Percentiles rank a stretch among this genome's conserved stretches.
These are phyloP conservation scores for Zygotorulaspora sp. DNA, from an alignment of 805 yeast species.

Conservation along the genomic window DNA sequence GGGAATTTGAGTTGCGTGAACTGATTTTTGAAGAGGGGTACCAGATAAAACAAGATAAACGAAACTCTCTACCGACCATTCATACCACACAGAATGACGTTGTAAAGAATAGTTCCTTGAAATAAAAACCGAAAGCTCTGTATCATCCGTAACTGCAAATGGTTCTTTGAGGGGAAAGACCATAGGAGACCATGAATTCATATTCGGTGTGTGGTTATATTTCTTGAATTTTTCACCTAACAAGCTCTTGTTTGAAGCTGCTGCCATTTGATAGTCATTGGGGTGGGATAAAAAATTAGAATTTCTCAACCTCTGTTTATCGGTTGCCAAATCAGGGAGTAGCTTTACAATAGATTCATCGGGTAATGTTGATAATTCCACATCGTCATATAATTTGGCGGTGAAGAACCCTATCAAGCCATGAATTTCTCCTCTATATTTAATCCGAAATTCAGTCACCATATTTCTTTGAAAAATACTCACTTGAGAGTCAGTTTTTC, in stretches of 20 bases:
- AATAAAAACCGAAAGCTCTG: constrained; percentile 49
- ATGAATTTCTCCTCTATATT: constrained; percentile 54
- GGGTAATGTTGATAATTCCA: constrained; percentile 35
- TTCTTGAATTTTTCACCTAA: constrained; percentile 15
- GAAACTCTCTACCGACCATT: constrained; percentile 57
- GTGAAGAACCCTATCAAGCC: constrained; percentile 73
- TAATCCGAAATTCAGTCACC: constrained; percentile 42
- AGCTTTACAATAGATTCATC: constrained; percentile 19
- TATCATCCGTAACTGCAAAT: constrained; percentile 47
- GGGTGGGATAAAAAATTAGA: constrained; percentile 48
- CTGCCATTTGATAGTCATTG: constrained; percentile 14
- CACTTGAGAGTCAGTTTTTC: constrained; percentile 1
- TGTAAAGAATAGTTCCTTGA: constrained; percentile 41
- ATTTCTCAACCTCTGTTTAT: not conserved
- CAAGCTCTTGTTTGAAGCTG: not conserved
- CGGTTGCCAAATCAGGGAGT: not conserved
- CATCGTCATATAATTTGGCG: constrained; percentile 61
- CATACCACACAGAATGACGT: constrained; percentile 55
- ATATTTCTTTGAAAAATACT: constrained; percentile 21
- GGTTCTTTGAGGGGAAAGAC: constrained; percentile 59
- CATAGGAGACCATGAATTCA: constrained; percentile 66
- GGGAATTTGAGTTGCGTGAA: not conserved
- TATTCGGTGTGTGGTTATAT: constrained; percentile 37
- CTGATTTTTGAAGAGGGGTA: constrained; percentile 9
- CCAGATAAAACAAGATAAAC: constrained; percentile 39